Conservation (phyloP, 306 rosid genomes). For the Quercus dentata region DNA sequence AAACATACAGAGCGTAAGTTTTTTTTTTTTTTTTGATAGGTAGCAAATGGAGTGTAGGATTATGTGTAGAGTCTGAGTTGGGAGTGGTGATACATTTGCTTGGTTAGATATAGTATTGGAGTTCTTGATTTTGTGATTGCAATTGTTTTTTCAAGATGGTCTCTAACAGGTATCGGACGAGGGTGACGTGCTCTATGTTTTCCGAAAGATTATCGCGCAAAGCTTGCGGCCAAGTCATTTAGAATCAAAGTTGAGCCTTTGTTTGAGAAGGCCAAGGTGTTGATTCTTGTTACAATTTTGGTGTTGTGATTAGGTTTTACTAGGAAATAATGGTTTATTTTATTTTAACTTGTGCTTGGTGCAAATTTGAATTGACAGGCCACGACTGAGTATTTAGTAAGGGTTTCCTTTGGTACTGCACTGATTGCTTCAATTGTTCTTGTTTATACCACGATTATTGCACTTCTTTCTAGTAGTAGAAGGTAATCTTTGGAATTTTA, state of each 20-base stretch:
- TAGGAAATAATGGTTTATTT: slow-evolving; percentile 11
- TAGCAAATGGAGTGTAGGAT: no score
- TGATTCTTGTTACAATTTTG: neutral
- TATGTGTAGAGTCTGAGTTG: no score
- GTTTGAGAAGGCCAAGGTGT: slow-evolving; percentile 79
- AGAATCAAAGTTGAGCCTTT: slow-evolving; percentile 77
- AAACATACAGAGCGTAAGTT: no score
- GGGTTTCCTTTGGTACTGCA: slow-evolving; percentile 97
- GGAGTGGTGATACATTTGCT: neutral
- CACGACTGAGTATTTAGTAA: slow-evolving; percentile 69
- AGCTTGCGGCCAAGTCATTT: slow-evolving; percentile 80
- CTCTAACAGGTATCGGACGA: slow-evolving; percentile 84
- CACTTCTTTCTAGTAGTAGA: slow-evolving; percentile 78
- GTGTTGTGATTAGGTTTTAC: neutral
- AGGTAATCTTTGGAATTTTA: slow-evolving; percentile 41
- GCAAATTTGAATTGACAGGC: slow-evolving; percentile 50
- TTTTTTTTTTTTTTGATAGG: neutral
- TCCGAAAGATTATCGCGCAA: slow-evolving; percentile 75
- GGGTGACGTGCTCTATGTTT: slow-evolving; percentile 89
- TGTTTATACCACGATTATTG: slow-evolving; percentile 92
- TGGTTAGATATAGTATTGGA: slow-evolving; percentile 11
- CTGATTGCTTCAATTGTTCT: slow-evolving; percentile 87
- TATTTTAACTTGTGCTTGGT: slow-evolving; percentile 3
- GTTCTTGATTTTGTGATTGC: slow-evolving; percentile 43
- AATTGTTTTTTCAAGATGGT: slow-evolving; percentile 51